Evolutionary conservation across 306 rosid genomes (phyloP).

Genomic region (Pterocarpus santalinus): DNA sequence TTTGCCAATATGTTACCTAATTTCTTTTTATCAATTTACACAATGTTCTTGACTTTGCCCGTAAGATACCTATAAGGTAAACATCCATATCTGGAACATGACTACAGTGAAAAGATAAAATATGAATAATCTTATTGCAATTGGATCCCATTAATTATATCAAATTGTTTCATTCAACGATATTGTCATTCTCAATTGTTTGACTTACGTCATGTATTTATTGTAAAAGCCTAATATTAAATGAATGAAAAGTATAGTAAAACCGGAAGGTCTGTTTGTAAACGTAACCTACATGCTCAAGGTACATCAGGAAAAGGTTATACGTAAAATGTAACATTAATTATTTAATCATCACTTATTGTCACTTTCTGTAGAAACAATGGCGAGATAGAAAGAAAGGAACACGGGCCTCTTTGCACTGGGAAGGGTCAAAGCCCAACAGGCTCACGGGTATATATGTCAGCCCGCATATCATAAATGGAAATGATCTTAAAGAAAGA

Average conservation of each 20-base stretch:
- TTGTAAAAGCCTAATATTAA: background rate
- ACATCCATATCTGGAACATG: background rate
- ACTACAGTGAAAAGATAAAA: background rate
- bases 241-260: background rate
- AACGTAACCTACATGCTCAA: background rate
- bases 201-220: background rate
- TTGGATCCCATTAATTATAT: slow-evolving; percentile 7
- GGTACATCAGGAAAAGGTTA: slow-evolving; percentile 3
- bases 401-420: background rate
- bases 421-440: background rate
- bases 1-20: background rate
- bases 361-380: slow-evolving; percentile 11
- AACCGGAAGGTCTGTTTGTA: background rate
- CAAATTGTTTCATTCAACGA: background rate
- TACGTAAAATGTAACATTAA: background rate
- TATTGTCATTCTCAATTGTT: background rate
- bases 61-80: background rate
- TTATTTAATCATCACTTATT: background rate
- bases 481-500: background rate
- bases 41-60: background rate
- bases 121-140: background rate
- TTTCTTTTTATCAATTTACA: background rate
- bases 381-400: background rate
- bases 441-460: background rate
- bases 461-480: background rate